Evolutionary conservation across 2,329 filamentous ascomycete species (phyloP).

Genomic region (Ilyonectria robusta): DNA sequence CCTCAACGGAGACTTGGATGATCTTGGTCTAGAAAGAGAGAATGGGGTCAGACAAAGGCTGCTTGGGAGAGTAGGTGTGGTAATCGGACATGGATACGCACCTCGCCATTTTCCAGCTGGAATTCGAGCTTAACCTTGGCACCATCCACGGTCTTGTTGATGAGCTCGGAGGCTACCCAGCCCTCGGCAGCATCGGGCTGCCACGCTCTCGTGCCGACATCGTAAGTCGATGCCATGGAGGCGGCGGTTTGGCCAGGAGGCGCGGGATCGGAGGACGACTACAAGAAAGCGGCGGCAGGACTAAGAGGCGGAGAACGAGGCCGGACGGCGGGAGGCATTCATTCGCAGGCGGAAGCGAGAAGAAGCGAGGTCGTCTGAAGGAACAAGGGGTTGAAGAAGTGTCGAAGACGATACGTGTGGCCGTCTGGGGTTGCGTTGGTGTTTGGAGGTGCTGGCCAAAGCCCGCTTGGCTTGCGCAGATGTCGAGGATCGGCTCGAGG

Average conservation of each 20-base stretch:
- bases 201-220: constrained; percentile 97
- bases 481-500: constrained; percentile 11
- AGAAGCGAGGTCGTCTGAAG: constrained; percentile 39
- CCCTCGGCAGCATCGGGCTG: constrained; percentile 96
- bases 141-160: constrained; percentile 86
- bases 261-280: constrained; percentile 44
- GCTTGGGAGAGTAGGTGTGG: background rate
- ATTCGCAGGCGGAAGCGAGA: constrained; percentile 44
- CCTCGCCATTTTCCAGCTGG: constrained; percentile 92
- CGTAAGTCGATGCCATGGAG: constrained; percentile 92
- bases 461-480: constrained; percentile 22
- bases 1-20: constrained; percentile 82
- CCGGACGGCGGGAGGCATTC: constrained; percentile 48
- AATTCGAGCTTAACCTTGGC: constrained; percentile 92
- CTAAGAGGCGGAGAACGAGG: constrained; percentile 38
- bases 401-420: constrained; percentile 23
- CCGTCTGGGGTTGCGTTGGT: constrained; percentile 12
- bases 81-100: constrained; percentile 54
- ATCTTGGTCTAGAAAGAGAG: constrained; percentile 71
- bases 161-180: constrained; percentile 96
- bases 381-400: constrained; percentile 17
- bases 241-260: constrained; percentile 45
- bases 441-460: constrained; percentile 20
- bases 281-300: constrained; percentile 42
- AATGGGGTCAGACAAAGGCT: background rate